phyloP scores from a whole-genome alignment of 1,139 yeast genomes.

The Hansenula sp. region DNA sequence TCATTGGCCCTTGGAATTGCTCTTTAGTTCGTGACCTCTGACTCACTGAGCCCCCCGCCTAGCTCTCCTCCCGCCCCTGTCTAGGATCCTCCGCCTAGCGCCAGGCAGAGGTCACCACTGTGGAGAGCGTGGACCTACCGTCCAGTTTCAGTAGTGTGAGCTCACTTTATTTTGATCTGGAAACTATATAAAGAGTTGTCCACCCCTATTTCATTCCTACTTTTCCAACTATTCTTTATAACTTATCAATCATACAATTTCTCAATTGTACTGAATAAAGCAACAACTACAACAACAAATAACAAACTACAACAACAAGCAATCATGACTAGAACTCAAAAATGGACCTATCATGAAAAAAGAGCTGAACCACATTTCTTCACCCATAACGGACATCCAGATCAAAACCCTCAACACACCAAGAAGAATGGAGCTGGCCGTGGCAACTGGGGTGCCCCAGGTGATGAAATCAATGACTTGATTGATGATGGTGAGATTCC shows the following conservation, averaged over 20 bases:
- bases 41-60: too few species aligned
- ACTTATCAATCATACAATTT: neutral
- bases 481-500: slow-evolving; percentile 38
- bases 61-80: too few species aligned
- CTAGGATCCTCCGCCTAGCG: too few species aligned
- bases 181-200: slow-evolving; percentile 1
- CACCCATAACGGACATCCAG: slow-evolving; percentile 65
- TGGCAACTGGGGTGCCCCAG: slow-evolving; percentile 70
- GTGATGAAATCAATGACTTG: slow-evolving; percentile 58
- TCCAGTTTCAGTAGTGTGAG: too few species aligned
- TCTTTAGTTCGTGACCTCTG: too few species aligned
- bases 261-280: neutral
- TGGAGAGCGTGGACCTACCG: too few species aligned
- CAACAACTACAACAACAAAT: neutral
- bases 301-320: neutral
- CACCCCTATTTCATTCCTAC: neutral
- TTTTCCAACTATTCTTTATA: neutral
- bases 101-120: too few species aligned
- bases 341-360: slow-evolving; percentile 67
- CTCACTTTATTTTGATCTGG: neutral
- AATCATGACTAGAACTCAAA: slow-evolving; percentile 79
- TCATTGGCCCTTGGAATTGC: too few species aligned
- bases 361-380: slow-evolving; percentile 66
- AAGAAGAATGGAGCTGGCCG: slow-evolving; percentile 88
- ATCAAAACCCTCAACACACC: slow-evolving; percentile 67